A percentile compares a stretch with the other conserved stretches of the same genome.
These are phyloP conservation scores for Moringa oleifera DNA, from an alignment of 345 rosid genomes.

Conservation along the genomic window DNA sequence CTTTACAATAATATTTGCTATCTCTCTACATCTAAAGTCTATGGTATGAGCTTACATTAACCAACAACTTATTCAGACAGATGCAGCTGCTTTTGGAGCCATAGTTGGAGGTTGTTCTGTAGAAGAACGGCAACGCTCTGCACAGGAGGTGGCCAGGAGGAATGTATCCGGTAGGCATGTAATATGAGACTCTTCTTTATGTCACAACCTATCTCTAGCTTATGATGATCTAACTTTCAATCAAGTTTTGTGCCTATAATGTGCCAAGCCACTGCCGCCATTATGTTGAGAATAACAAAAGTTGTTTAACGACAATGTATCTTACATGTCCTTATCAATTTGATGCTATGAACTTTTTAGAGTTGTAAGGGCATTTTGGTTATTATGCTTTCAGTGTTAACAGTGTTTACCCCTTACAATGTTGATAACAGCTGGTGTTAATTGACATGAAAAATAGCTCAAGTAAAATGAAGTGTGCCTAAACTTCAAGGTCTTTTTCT, in stretches of 20 bases:
- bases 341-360: too few species aligned
- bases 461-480: too few species aligned
- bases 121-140: conserved; percentile 51
- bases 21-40: neutral
- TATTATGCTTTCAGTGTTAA: too few species aligned
- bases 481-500: too few species aligned
- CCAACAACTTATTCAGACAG: conserved; percentile 30
- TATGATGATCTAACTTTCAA: neutral
- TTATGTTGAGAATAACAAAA: neutral
- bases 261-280: too few species aligned
- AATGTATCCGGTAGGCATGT: conserved; percentile 44
- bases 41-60: conserved; percentile 3
- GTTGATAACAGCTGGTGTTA: too few species aligned
- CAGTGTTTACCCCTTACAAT: too few species aligned
- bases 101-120: conserved; percentile 68
- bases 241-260: too few species aligned
- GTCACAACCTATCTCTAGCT: neutral
- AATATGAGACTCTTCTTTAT: conserved; percentile 4
- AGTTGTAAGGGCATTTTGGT: too few species aligned
- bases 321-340: too few species aligned
- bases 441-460: too few species aligned
- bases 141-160: conserved; percentile 45
- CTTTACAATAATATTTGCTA: neutral
- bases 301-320: neutral
- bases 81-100: conserved; percentile 62